Conservation (phyloP, 441 rosid species). For the Rhodomyrtus psidioides region DNA sequence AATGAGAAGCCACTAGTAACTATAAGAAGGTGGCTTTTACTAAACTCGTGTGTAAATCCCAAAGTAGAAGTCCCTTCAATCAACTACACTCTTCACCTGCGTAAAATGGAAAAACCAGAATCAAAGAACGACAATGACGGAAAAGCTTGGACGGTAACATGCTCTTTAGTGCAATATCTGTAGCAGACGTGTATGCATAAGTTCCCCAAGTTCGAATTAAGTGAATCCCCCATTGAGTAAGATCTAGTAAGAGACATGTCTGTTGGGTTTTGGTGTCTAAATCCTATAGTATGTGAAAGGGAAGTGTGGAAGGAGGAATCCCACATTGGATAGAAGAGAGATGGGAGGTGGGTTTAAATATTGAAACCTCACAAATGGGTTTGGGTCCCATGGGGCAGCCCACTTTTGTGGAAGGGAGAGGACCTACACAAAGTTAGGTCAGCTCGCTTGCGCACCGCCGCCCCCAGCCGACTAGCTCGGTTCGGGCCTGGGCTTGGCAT, state of each 20-base stretch:
- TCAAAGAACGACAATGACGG: background rate
- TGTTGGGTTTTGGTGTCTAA: background rate
- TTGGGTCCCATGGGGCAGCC: too few species aligned
- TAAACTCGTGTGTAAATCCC: conserved; percentile 67
- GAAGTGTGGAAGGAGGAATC: too few species aligned
- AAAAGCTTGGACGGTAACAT: background rate
- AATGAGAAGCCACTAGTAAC: background rate
- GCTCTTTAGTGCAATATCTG: background rate
- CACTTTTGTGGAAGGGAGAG: too few species aligned
- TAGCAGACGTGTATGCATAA: background rate
- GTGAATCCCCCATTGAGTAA: background rate
- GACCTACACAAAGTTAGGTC: too few species aligned
- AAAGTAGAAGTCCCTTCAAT: conserved; percentile 83
- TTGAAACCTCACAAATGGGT: too few species aligned
- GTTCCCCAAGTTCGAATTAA: background rate
- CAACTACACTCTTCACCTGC: conserved; percentile 85
- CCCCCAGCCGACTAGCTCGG: too few species aligned
- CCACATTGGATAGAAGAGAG: too few species aligned
- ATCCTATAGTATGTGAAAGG: too few species aligned
- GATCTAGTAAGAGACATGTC: background rate
- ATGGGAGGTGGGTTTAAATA: too few species aligned
- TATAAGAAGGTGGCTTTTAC: background rate
- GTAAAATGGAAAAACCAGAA: conserved; percentile 3
- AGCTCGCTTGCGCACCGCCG: too few species aligned
- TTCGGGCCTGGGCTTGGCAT: too few species aligned